Base-by-base conservation (phyloP, 2,329 filamentous ascomycete species). In the Penicillium sp. region DNA sequence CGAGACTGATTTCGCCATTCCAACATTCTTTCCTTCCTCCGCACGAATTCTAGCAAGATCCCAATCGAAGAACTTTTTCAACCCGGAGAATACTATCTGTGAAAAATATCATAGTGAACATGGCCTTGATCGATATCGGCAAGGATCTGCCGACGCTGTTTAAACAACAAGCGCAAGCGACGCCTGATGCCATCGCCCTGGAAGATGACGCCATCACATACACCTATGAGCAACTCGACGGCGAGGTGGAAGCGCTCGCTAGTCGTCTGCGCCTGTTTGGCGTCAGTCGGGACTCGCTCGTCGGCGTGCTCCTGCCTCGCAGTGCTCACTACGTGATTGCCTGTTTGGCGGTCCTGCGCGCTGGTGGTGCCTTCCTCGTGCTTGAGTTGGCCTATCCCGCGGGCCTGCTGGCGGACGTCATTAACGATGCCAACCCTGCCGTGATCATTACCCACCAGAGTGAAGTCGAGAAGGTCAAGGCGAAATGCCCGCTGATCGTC, bases 281-380 rank as follows among this genome's bases (percentile, higher is more conserved):
- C 44, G 89, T 93, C 55, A 83, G 85, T 57, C 87, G 89, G 59
- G 89, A 94, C 74, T 83, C 82, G 65, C 82, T 92, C 18, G 90
- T 93, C 35, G 90, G 90, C 54, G 87, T 94, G 43, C 82, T 93
- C 54, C 83, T 93, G 70, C 87, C 86, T 56, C 86, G 90, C 55
- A 91, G 89, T 72, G 89, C 89, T 50, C 84, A 92, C 75, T 92
- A 93, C 75, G 88, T 94, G 60, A 87, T 93, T 73, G 87, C 89
- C 16, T 92, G 88, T 70, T 80, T 94, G 54, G 90, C 90, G 27
- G 86, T 89, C n/a, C 83, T 93, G 40, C 86, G 89, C 59, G 90
- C 90, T 2, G 90, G 90, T 53, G 90, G 90, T 55, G 90, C 90
- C 1, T 94, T 92, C 70, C 81, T 94, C 5, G 90, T 93, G 2